A percentile compares a stretch with the other conserved stretches of the same genome.
phyloP scores from a whole-genome alignment of 2,329 filamentous ascomycete genomes.

The Pseudonectria foliicola region DNA sequence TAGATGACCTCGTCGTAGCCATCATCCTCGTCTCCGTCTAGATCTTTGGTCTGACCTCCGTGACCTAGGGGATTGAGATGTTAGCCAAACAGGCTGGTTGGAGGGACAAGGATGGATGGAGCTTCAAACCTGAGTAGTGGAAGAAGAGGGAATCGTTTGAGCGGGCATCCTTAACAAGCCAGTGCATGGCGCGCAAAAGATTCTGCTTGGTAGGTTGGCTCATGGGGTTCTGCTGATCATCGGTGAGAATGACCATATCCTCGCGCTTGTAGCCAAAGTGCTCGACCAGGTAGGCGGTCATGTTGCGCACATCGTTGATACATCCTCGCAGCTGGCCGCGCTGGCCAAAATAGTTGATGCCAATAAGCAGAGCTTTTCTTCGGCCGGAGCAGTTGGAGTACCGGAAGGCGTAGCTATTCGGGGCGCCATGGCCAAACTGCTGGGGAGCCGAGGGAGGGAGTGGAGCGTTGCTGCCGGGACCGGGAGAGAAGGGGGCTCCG shows the following conservation, averaged over 20 bases:
- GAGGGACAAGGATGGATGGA: neutral
- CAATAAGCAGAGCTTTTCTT: slow-evolving; percentile 83
- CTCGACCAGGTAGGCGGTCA: slow-evolving; percentile 84
- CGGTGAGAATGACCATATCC: slow-evolving; percentile 94
- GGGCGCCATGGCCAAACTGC: slow-evolving; percentile 73
- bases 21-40: slow-evolving; percentile 74
- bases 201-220: slow-evolving; percentile 95
- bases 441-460: slow-evolving; percentile 62
- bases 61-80: slow-evolving; percentile 44
- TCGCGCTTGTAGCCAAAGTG: slow-evolving; percentile 89
- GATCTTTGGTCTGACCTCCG: slow-evolving; percentile 72
- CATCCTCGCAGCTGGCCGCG: slow-evolving; percentile 85
- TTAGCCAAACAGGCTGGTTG: slow-evolving; percentile 4
- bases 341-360: slow-evolving; percentile 95
- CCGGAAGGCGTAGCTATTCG: slow-evolving; percentile 73
- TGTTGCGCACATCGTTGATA: slow-evolving; percentile 97
- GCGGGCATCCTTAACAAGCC: slow-evolving; percentile 87
- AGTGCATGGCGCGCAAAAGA: slow-evolving; percentile 93
- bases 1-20: slow-evolving; percentile 81
- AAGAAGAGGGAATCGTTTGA: slow-evolving; percentile 96
- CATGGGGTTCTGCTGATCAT: slow-evolving; percentile 96
- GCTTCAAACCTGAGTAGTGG: slow-evolving; percentile 76
- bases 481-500: neutral
- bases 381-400: slow-evolving; percentile 87
- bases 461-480: slow-evolving; percentile 44